These are phyloP conservation scores for Fusarium agapanthi DNA, from an alignment of 2,329 filamentous ascomycete genomes.

Conservation along the genomic window DNA sequence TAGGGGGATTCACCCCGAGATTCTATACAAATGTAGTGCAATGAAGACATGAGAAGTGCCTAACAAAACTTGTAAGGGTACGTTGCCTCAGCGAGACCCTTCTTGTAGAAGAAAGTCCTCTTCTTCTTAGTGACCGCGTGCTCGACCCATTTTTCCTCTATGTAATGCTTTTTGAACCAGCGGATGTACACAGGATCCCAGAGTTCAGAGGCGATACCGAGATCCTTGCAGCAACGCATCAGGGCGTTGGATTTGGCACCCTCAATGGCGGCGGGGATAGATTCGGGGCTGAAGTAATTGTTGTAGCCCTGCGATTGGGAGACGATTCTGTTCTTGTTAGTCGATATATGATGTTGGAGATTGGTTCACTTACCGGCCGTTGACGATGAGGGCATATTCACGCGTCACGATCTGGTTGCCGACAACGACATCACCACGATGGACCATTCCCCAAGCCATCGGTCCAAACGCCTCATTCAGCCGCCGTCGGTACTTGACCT, in stretches of 20 bases:
- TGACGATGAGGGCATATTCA: constrained; percentile 90
- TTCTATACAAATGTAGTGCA: constrained; percentile 14
- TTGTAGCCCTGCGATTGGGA: constrained; percentile 94
- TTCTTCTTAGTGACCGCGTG: constrained; percentile 87
- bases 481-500: constrained; percentile 96
- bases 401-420: constrained; percentile 83
- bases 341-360: neutral
- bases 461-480: constrained; percentile 92
- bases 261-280: constrained; percentile 92
- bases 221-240: constrained; percentile 98
- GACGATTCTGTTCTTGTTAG: constrained; percentile 71
- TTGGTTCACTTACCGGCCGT: constrained; percentile 74
- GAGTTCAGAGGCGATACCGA: constrained; percentile 92
- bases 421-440: constrained; percentile 84
- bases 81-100: constrained; percentile 75
- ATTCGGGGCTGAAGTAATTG: constrained; percentile 88
- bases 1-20: neutral
- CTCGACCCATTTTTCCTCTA: constrained; percentile 88
- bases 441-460: constrained; percentile 93
- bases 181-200: constrained; percentile 96
- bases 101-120: constrained; percentile 86
- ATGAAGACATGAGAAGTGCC: neutral
- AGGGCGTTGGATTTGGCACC: constrained; percentile 98
- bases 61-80: constrained; percentile 63
- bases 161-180: constrained; percentile 77